Evolutionary conservation across 2,329 filamentous ascomycete species (phyloP), one percentile per base, ranked within the genome.

Genomic region (Colletotrichum somersetense): DNA sequence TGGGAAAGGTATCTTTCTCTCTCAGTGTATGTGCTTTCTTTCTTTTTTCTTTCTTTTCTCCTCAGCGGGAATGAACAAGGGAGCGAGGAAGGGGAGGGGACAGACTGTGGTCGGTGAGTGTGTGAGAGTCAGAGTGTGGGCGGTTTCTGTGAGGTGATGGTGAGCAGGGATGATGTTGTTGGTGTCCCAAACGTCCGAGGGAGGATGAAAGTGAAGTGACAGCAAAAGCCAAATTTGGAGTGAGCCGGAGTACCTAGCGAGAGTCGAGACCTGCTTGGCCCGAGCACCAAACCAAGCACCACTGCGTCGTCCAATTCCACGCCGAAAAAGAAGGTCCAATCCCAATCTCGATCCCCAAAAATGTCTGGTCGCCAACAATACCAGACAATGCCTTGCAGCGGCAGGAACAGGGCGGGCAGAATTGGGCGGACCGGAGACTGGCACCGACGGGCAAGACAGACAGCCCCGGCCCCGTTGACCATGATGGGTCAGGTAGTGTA

Each of bases 131-230:
- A 48, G 46, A 48, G 46, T 50, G 61, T 20, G 66, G 14, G 46
- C 44, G 52, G 59, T 55, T 70, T 70, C 66, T 65, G 66, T 63
- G 70, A 72, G 66, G 53, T 65, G 70, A 72, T 72, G 65, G 52
- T 59, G 64, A 68, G 53, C 70, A 72, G 66, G 70, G 70, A 72
- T 71, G 66, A 72, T 71, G 46, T 72, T 63, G 44, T 72, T 64
- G 48, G 61, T 46, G 61, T 67, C 44, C 62, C 55, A 65, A 59
- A 66, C 55, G 63, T 64, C 66, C 46, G 50, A 70, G 55, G 48
- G 62, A 66, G 62, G 30, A 64, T n/a, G 46, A 14, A 30, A 35
- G 26, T 33, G n/a, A 30, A 35, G 26, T 33, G 55, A 42, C 66
- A 68, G 52, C 30, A 30, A 42, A 56, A 58, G 56, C 23, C 53